Base-by-base conservation (phyloP, 192 early-diverging fungal species). In the Coemansia guatemalensis region DNA sequence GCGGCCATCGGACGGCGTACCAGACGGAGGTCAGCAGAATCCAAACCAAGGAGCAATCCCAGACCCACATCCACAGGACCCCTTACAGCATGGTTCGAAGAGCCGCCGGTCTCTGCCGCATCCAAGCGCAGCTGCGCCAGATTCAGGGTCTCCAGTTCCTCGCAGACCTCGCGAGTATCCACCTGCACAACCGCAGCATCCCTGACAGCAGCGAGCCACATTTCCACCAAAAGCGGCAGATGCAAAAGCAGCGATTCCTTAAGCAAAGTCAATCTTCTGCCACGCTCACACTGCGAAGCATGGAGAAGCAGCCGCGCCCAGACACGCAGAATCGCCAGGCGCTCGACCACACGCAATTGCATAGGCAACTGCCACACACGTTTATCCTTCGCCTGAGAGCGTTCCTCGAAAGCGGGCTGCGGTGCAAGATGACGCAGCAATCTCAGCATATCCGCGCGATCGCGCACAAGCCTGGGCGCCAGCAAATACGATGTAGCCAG, bases 391-490 rank as follows among this genome's bases (percentile, higher is more conserved):
- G 14, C 18, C 4, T 27, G 57, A 11, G 26, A 1, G 23, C 27
- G 5, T 8, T 48, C 33, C 20, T 33, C 54, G 29, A 66, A 69
- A 12, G 35, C 32, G 0, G 65, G 53, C 32, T 75, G 66, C 6
- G 78, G 78, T 11, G 78, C 78, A 29, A 81, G 44, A 35, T 75
- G 33, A 3, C 73, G 66, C 32, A 81, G 48, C 11, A 75, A 62
- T 1, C 73, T 69, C 26, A 69, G 44, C 25, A 73, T 41, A 12
- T 66, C 25, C 5, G 21, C 24, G 1, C 69, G 73, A 47, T 75
- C 78, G 5, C 35, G 41, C 0, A 32, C 18, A 14, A 66, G 35
- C n/a, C 75, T 56, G 2, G 73, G 73, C 2, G 78, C 68, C 1
- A 69, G 56, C 20, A 73, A 69, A 52, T 69, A 75, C 0, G 73